Evolutionary conservation across 352 stramenopile species (phyloP).

Genomic region (Phytophthora pinifolia): DNA sequence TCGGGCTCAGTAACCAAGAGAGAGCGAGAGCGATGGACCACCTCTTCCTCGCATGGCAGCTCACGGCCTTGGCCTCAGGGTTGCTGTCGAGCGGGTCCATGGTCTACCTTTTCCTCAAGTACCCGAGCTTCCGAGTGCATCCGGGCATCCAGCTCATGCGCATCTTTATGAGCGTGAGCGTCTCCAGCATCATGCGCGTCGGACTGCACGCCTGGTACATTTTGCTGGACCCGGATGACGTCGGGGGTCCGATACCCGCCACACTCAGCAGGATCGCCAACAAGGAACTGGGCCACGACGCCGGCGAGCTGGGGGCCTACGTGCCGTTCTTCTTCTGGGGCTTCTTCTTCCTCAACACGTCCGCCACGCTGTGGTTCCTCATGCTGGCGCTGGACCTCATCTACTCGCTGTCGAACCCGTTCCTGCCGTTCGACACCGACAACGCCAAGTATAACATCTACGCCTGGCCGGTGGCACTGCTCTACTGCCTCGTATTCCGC

Average conservation of each 20-base stretch:
- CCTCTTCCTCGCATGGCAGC: slow-evolving; percentile 76
- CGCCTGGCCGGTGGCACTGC: slow-evolving; percentile 68
- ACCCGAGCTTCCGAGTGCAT: slow-evolving; percentile 56
- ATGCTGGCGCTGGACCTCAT: slow-evolving; percentile 87
- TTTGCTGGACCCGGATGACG: slow-evolving; percentile 14
- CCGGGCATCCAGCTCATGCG: slow-evolving; percentile 76
- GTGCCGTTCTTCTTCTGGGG: slow-evolving; percentile 82
- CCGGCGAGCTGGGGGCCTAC: slow-evolving; percentile 42
- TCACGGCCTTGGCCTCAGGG: slow-evolving; percentile 60
- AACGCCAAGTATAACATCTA: slow-evolving; percentile 84
- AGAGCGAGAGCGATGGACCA: slow-evolving; percentile 38
- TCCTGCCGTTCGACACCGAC: slow-evolving; percentile 85
- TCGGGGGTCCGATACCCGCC: slow-evolving; percentile 27
- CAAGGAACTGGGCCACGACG: slow-evolving; percentile 38
- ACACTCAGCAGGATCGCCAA: slow-evolving; percentile 72
- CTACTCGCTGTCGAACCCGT: slow-evolving; percentile 87
- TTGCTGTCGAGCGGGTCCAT: slow-evolving; percentile 54
- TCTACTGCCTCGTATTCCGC: slow-evolving; percentile 74
- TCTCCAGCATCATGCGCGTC: slow-evolving; percentile 69
- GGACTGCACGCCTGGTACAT: slow-evolving; percentile 57
- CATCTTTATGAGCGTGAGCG: slow-evolving; percentile 69
- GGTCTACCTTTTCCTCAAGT: slow-evolving; percentile 76
- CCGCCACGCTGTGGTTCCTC: slow-evolving; percentile 81
- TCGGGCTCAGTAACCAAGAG: slow-evolving; percentile 10
- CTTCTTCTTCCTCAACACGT: slow-evolving; percentile 81